phyloP scores from a whole-genome alignment of 768 basidiomycete species.

The Mycena amicta region DNA sequence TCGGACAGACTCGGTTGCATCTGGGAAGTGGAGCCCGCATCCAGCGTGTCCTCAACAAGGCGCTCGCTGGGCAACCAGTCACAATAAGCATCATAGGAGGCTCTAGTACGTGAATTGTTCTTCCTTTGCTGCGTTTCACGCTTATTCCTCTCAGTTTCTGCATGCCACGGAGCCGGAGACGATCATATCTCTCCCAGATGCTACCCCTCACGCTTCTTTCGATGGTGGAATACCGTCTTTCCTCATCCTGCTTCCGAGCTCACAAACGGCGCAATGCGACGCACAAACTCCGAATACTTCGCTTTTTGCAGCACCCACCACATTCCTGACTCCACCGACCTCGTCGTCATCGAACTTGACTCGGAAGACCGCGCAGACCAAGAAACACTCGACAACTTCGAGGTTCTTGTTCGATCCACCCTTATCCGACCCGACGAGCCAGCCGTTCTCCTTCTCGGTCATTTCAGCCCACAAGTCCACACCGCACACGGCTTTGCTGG shows the following conservation, averaged over 20 bases:
- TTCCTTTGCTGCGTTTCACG: background rate
- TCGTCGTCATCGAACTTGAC: constrained; percentile 95
- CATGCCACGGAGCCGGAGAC: constrained; percentile 92
- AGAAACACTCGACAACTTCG: constrained; percentile 80
- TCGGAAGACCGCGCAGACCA: constrained; percentile 80
- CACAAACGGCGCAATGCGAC: constrained; percentile 94
- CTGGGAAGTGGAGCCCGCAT: constrained; percentile 80
- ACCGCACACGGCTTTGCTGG: constrained; percentile 81
- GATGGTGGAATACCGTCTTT: constrained; percentile 98
- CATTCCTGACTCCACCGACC: constrained; percentile 89
- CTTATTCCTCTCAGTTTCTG: constrained; percentile 62
- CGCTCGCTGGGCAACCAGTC: constrained; percentile 80
- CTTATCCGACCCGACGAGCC: constrained; percentile 89
- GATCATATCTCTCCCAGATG: constrained; percentile 82
- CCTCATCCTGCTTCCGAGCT: constrained; percentile 97
- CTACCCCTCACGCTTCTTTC: constrained; percentile 94
- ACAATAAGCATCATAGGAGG: constrained; percentile 91
- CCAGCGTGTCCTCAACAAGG: constrained; percentile 81
- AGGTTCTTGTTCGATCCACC: constrained; percentile 89
- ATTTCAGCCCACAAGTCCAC: constrained; percentile 89
- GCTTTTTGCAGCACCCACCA: constrained; percentile 93
- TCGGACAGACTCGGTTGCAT: constrained; percentile 77
- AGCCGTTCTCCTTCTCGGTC: constrained; percentile 92
- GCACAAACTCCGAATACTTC: constrained; percentile 92
- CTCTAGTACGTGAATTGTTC: constrained; percentile 56